phyloP scores from a whole-genome alignment of 1,139 yeast genomes.

The Pneumocystis carinii region DNA sequence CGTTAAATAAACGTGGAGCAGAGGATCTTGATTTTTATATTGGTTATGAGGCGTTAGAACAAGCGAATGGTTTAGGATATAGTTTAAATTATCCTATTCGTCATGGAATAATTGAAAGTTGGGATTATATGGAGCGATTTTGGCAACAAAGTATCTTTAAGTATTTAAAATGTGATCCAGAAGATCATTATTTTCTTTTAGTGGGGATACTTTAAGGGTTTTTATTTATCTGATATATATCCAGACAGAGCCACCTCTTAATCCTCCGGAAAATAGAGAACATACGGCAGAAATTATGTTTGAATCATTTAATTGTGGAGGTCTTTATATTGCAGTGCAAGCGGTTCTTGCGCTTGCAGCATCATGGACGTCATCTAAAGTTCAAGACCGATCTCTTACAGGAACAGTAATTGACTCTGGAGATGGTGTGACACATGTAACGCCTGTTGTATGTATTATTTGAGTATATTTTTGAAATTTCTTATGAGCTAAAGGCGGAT shows the following conservation, averaged over 20 bases:
- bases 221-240: background rate
- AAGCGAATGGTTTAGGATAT: constrained; percentile 81
- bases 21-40: constrained; percentile 90
- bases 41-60: constrained; percentile 86
- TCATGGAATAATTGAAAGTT: constrained; percentile 95
- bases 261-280: constrained; percentile 97
- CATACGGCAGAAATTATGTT: constrained; percentile 97
- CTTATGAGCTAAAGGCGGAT: constrained; percentile 43
- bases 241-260: constrained; percentile 87
- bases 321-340: constrained; percentile 93
- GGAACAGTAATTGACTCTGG: constrained; percentile 98
- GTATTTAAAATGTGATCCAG: constrained; percentile 94
- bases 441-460: constrained; percentile 45
- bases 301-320: constrained; percentile 97
- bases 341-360: constrained; percentile 98
- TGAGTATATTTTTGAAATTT: background rate
- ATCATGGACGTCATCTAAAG: constrained; percentile 95
- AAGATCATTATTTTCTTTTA: constrained; percentile 84
- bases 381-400: constrained; percentile 82
- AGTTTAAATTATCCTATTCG: constrained; percentile 81
- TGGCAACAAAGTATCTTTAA: constrained; percentile 97
- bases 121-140: constrained; percentile 99
- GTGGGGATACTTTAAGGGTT: background rate
- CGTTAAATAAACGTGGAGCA: constrained; percentile 69
- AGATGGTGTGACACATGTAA: constrained; percentile 96